Base-by-base conservation (phyloP, 371 early-diverging fungal species). In the Mortierella sp. region DNA sequence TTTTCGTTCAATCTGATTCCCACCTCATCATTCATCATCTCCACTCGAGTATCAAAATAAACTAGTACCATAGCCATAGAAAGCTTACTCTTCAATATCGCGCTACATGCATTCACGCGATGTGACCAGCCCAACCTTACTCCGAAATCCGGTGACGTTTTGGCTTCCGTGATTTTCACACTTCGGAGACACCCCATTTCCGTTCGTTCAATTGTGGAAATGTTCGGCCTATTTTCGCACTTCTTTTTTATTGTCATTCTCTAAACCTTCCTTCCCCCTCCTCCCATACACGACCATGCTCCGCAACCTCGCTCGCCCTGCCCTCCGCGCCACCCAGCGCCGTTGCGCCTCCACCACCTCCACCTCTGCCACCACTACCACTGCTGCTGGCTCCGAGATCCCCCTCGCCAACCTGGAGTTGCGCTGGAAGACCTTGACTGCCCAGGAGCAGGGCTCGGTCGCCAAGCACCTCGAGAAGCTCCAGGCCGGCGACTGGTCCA, bases 401-500 rank as follows among this genome's bases (percentile, higher is more conserved):
- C 88, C 93, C 53, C 88, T 95, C 74, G 83, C 90, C 74, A 93
- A 94, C 88, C 77, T 95, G 64, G 94, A 95, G 84, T 80, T 91
- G 67, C 92, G 94, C 79, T 98, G 98, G 97, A 91, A 89, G 86
- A 91, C 93, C 77, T 91, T 98, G 70, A 93, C 97, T 47, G 90
- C 92, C 73, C 89, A 90, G 74, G 97, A 97, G 87, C 96, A 96
- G 90, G 90, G 90, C 77, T 93, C 93, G 69, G 91, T 97, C 72
- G 89, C 94, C 72, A 95, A 93, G 86, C 88, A 91, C 74, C 91
- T 98, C 55, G 91, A 91, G 78, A 95, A 93, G 85, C 88, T 88
- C 76, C 96, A 97, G 90, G 96, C 95, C 91, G 96, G 91, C 65
- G 98, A 98, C 89, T 98, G 99, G 99, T 95, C 94, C 89, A 87